A percentile compares a stretch with the other conserved stretches of the same genome.
These are phyloP conservation scores for Trichomonas gallinae DNA, from an alignment of 208 protist species.

Conservation along the genomic window DNA sequence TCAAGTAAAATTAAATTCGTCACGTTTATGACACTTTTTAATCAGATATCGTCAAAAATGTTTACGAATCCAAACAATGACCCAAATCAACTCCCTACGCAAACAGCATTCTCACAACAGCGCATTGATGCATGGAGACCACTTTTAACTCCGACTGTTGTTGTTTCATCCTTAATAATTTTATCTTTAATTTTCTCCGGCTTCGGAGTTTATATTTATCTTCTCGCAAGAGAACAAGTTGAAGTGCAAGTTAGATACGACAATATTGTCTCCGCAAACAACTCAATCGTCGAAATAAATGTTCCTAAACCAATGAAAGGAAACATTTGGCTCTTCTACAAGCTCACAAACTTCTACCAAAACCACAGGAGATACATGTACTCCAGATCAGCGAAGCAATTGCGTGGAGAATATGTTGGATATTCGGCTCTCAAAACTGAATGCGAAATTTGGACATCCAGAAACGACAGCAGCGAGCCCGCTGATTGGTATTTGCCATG, in stretches of 20 bases:
- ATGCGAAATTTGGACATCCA: background rate
- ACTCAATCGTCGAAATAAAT: background rate
- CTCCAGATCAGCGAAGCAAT: background rate
- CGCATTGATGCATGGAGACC: background rate
- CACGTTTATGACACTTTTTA: background rate
- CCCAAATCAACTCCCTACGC: background rate
- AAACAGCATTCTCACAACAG: background rate
- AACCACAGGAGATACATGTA: constrained; percentile 77
- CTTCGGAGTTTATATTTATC: background rate
- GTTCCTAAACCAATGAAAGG: background rate
- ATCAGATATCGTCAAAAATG: background rate
- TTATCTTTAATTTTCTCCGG: background rate
- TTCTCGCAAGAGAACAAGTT: background rate
- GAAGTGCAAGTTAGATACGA: background rate
- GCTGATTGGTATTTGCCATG: background rate
- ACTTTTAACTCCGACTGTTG: background rate
- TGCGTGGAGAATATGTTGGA: background rate
- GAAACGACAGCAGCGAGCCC: background rate
- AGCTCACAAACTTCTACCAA: constrained; percentile 88
- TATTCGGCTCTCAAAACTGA: background rate
- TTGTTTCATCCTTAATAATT: background rate
- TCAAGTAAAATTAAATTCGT: background rate
- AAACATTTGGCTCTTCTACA: constrained; percentile 83
- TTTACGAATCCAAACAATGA: background rate
- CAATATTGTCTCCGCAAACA: constrained; percentile 42